These are phyloP conservation scores for Pseudozyma sp. DNA, from an alignment of 1,284 basidiomycete species.

Conservation along the genomic window DNA sequence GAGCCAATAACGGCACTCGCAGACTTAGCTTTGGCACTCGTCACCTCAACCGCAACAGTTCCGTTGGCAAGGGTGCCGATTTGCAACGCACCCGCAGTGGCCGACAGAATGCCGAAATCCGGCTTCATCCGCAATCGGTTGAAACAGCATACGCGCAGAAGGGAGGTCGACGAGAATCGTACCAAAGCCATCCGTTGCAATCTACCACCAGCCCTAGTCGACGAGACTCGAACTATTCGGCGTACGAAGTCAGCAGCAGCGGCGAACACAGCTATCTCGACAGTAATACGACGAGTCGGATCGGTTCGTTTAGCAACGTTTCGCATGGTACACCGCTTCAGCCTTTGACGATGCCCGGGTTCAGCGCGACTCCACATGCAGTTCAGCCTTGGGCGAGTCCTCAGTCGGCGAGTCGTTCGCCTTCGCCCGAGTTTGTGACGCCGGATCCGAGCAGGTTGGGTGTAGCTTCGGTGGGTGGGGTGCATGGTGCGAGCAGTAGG, in stretches of 20 bases:
- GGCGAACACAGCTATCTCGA: conserved; percentile 33
- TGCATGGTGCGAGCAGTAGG: conserved; percentile 9
- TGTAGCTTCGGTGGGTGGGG: conserved; percentile 13
- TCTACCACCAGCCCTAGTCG: conserved; percentile 3
- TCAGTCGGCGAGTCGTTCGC: conserved; percentile 16
- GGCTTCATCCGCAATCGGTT: conserved; percentile 29
- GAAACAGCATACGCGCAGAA: conserved; percentile 25
- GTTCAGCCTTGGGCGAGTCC: conserved; percentile 40
- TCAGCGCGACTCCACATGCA: conserved; percentile 8
- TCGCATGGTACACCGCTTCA: conserved; percentile 32
- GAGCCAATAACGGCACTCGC: conserved; percentile 1
- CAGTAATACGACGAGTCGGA: conserved; percentile 43
- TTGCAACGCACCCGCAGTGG: conserved; percentile 41
- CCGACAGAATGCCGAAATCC: conserved; percentile 20
- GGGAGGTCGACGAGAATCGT: conserved; percentile 19
- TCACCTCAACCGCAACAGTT: conserved; percentile 32
- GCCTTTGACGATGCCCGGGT: conserved; percentile 19
- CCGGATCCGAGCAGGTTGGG: conserved; percentile 25
- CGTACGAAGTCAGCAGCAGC: conserved; percentile 41
- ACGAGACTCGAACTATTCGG: conserved; percentile 27
- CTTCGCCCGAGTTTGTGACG: conserved; percentile 25
- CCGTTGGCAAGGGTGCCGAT: conserved; percentile 43
- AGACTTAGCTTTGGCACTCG: conserved; percentile 28
- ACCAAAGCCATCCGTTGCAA: conserved; percentile 27
- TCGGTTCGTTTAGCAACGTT: conserved; percentile 44